Evolutionary conservation across 192 early-diverging fungal genomes (phyloP).

Genomic region (Coemansia sp.): DNA sequence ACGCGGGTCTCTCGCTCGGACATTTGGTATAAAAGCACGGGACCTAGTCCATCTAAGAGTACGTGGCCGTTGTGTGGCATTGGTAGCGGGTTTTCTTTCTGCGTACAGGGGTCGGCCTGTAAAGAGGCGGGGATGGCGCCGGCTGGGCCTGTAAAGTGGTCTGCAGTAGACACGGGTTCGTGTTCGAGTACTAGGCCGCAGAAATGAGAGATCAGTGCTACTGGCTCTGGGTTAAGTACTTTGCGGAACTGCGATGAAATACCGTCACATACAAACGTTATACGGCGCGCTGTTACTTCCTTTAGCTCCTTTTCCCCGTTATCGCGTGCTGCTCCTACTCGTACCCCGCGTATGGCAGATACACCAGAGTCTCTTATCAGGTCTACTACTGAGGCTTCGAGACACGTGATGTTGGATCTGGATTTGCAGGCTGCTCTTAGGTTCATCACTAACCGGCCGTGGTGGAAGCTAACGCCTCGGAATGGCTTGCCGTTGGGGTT

Average conservation of each 20-base stretch:
- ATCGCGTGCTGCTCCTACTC: constrained; percentile 20
- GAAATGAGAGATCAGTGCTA: constrained; percentile 47
- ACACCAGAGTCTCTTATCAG: constrained; percentile 54
- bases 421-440: constrained; percentile 65
- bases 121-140: constrained; percentile 11
- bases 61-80: constrained; percentile 91
- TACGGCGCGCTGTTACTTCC: constrained; percentile 38
- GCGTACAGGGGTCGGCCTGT: background rate
- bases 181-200: constrained; percentile 51
- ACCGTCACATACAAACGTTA: constrained; percentile 92
- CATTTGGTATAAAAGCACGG: constrained; percentile 93
- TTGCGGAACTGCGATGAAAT: constrained; percentile 94
- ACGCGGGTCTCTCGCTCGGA: constrained; percentile 84
- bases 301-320: background rate
- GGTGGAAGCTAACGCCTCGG: constrained; percentile 86
- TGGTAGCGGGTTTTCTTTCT: constrained; percentile 60
- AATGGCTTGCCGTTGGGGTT: constrained; percentile 52
- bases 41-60: constrained; percentile 80
- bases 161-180: constrained; percentile 61
- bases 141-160: constrained; percentile 84
- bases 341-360: constrained; percentile 25
- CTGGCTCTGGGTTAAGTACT: constrained; percentile 22
- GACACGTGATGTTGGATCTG: constrained; percentile 66
- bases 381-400: constrained; percentile 77
- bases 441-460: constrained; percentile 91